Percentiles rank a stretch among this genome's conserved stretches.
phyloP scores from a whole-genome alignment of 2,329 filamentous ascomycete species.

The Trichoderma koningiopsis region DNA sequence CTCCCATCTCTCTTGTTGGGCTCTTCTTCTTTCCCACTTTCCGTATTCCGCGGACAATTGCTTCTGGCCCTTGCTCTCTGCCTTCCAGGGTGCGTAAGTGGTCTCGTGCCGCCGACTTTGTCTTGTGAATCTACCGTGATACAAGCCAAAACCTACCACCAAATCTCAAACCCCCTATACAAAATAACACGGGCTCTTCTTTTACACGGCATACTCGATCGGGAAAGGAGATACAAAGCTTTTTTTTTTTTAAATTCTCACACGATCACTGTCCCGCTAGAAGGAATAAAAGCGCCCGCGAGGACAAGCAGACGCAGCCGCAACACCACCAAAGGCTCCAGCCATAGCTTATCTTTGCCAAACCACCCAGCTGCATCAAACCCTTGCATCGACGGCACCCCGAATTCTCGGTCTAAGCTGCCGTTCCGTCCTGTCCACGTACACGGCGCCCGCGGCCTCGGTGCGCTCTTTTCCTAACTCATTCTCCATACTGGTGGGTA shows the following conservation, averaged over 20 bases:
- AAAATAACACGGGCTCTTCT: neutral
- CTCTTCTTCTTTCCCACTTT: neutral
- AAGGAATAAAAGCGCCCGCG: neutral
- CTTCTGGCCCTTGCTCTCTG: neutral
- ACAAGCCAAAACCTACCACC: neutral
- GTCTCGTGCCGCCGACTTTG: slow-evolving; percentile 20
- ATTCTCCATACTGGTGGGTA: neutral
- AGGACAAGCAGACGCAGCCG: neutral
- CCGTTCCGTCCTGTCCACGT: neutral
- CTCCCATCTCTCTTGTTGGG: neutral
- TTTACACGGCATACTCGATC: neutral
- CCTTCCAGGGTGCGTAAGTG: slow-evolving; percentile 8
- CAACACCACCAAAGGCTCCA: slow-evolving; percentile 1
- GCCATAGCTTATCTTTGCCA: neutral
- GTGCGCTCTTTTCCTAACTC: neutral
- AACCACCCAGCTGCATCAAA: neutral
- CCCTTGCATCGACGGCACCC: neutral
- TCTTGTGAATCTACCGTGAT: slow-evolving; percentile 4
- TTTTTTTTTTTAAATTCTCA: neutral
- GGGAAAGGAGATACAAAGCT: neutral
- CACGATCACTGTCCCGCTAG: neutral
- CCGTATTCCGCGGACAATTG: neutral
- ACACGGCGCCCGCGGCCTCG: neutral
- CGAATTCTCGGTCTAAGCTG: neutral
- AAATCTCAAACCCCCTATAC: neutral